Base-by-base conservation (phyloP, 2,329 filamentous ascomycete species). In the Colletotrichum limetticola region DNA sequence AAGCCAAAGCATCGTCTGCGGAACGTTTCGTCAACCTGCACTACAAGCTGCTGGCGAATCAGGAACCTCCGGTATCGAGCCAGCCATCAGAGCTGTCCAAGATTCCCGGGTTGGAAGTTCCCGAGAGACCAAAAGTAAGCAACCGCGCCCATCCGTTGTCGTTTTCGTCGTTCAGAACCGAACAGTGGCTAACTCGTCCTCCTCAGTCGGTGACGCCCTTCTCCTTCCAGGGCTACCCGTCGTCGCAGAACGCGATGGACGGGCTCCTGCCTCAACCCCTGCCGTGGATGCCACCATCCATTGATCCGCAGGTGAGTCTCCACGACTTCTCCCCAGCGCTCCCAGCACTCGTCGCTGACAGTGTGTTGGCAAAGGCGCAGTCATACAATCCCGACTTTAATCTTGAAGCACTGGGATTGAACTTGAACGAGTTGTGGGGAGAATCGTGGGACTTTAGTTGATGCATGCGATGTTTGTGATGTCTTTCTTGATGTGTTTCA, bases 11-110 rank as follows among this genome's bases (percentile, higher is more conserved):
- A 4, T 86, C 86, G 5, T 88, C 88, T 3, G 89, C 89, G 1
- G 88, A 91, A 80, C 83, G 89, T 22, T 91, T 91, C 76, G 86
- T 91, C 75, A 86, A 86, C 70, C 80, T 91, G 35, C 89, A 91
- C 79, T 89, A 89, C 77, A 87, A 87, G 76, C 83, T 91, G 65
- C 79, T 90, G 26, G 86, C 87, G 4, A 87, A 88, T 71, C 88
- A 90, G 77, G 86, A 89, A 26, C 82, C 84, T 11, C 82, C 84
- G 0, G 80, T 82, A 32, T 78, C 82, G 7, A 80, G 82, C 7
- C 82, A 78, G 28, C 78, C 75, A 46, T 66, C 78, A 52, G 78
- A 79, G 56, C 70, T 76, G 3, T 66, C 76, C 57, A 71, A 76
- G 53, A 72, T 76, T 26, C 76, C 81, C 32, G 81, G 78, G 4